Evolutionary conservation across 163 green algal species (phyloP).

Genomic region (Scenedesmus sp.): DNA sequence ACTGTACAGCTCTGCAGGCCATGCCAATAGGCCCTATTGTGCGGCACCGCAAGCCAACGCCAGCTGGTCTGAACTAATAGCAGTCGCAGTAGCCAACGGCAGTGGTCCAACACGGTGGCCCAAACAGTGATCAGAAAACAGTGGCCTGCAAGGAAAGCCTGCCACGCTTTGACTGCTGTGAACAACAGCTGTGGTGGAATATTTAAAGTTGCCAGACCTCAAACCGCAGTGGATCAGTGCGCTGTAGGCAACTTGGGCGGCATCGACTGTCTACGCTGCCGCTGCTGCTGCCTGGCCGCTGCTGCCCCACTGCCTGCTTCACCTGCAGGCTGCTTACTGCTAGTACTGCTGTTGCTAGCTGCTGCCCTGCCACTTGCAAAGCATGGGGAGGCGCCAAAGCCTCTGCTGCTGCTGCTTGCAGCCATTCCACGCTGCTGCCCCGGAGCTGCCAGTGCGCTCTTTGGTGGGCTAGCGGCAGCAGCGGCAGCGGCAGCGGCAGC

Average conservation of each 20-base stretch:
- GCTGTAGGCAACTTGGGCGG: background rate
- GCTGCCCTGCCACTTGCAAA: background rate
- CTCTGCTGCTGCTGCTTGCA: background rate
- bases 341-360: constrained; percentile 22
- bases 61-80: too few relatives aligned
- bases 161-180: too few relatives aligned
- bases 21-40: too few relatives aligned
- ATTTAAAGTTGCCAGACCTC: too few relatives aligned
- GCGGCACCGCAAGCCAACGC: too few relatives aligned
- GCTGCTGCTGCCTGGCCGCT: constrained; percentile 39
- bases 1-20: too few relatives aligned
- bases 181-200: too few relatives aligned
- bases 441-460: background rate
- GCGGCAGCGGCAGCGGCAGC: background rate
- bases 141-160: too few relatives aligned
- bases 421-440: constrained; percentile 3
- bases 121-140: too few relatives aligned
- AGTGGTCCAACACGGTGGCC: too few relatives aligned
- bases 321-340: background rate
- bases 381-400: background rate
- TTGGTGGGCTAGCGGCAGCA: constrained; percentile 10
- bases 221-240: background rate
- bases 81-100: too few relatives aligned
- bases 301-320: background rate
- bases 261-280: constrained; percentile 29